phyloP scores from a whole-genome alignment of 169 alveolate genomes.

The Plasmodium knowlesi region DNA sequence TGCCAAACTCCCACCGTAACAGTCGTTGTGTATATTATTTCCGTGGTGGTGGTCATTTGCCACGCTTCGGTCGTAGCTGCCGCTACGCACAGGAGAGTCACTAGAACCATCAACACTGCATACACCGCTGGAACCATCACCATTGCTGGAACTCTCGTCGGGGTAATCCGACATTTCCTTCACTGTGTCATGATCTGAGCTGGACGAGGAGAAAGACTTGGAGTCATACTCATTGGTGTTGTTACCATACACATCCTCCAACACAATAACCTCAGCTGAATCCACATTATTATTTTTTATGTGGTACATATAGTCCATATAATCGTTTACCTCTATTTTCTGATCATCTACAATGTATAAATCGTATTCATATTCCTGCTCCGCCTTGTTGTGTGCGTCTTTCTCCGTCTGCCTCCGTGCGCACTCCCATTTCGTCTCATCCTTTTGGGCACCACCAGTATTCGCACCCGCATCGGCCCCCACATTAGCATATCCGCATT shows the following conservation, averaged over 20 bases:
- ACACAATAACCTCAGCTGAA: constrained; percentile 46
- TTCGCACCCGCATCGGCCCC: neutral
- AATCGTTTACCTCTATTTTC: constrained; percentile 38
- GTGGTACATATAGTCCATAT: constrained; percentile 57
- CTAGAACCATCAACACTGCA: neutral
- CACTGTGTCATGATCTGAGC: constrained; percentile 28
- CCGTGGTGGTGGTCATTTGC: neutral
- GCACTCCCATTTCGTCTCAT: neutral
- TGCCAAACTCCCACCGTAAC: neutral
- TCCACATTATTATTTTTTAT: constrained; percentile 55
- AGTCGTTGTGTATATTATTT: neutral
- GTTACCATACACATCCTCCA: constrained; percentile 63
- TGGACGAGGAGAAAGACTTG: constrained; percentile 46
- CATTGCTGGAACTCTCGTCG: constrained; percentile 42
- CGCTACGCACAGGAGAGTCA: neutral
- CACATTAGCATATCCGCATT: neutral
- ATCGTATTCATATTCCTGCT: constrained; percentile 42
- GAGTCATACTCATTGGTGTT: constrained; percentile 41
- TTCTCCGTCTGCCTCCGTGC: neutral
- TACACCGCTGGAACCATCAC: neutral
- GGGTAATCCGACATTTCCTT: constrained; percentile 75
- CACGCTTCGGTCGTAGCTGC: neutral
- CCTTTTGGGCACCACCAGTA: neutral
- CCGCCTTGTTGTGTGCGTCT: neutral
- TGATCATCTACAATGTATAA: constrained; percentile 54